These are phyloP conservation scores for Bryoerythrophyllum caledonicum DNA, from an alignment of 225 moss, liverwort and hornwort species.

Conservation along the genomic window DNA sequence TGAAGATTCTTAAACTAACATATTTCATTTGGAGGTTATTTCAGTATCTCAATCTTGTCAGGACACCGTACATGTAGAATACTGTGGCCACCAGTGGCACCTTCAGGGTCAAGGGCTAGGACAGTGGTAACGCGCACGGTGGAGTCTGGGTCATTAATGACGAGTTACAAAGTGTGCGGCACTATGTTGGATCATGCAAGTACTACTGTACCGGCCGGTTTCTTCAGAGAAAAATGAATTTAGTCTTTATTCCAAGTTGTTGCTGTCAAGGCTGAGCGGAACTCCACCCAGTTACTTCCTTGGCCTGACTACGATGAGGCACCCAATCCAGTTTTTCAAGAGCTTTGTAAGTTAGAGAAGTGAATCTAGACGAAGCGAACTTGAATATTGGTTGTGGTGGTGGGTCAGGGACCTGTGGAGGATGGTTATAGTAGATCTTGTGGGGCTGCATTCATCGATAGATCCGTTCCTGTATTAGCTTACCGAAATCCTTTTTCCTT, in stretches of 20 bases:
- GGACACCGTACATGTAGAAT: no score
- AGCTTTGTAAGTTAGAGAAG: no score
- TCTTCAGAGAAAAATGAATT: not conserved
- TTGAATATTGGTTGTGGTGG: not conserved
- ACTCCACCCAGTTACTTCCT: no score
- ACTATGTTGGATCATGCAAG: slow-evolving; percentile 26
- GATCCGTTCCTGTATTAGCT: slow-evolving; percentile 9
- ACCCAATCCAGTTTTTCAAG: not conserved
- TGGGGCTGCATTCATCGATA: not conserved
- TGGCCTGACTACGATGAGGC: no score
- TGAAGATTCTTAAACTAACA: no score
- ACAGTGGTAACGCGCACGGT: not conserved
- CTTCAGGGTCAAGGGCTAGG: no score
- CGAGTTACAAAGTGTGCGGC: slow-evolving; percentile 12
- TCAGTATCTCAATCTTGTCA: no score
- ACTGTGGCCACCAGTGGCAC: no score
- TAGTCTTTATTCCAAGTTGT: not conserved
- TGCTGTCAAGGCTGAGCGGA: not conserved
- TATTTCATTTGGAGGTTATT: no score
- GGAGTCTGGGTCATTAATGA: slow-evolving; percentile 27
- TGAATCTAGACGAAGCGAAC: not conserved
- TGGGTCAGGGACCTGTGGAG: not conserved
- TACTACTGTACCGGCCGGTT: not conserved
- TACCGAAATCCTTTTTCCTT: not conserved
- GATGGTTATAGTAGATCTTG: slow-evolving; percentile 21